phyloP scores from a whole-genome alignment of 1,139 yeast species.

The Protomyces lactucae-debilis region DNA sequence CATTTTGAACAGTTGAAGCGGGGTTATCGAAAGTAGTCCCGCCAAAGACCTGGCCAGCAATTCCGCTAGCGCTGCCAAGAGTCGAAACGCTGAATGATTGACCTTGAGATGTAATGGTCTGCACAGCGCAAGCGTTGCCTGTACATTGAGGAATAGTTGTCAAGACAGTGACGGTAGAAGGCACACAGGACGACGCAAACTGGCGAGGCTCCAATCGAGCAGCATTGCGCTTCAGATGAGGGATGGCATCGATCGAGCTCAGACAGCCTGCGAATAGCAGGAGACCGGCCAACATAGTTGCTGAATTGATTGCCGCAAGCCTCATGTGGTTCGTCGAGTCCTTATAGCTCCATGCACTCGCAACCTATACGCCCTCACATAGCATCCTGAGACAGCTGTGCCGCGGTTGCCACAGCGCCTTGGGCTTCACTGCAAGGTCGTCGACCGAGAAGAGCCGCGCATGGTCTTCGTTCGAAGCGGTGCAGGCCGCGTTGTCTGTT shows the following conservation, averaged over 20 bases:
- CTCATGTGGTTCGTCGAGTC: not conserved
- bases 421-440: too few relatives aligned
- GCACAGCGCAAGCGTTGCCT: constrained; percentile 5
- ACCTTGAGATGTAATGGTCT: constrained; percentile 22
- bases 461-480: not conserved
- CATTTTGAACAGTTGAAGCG: constrained; percentile 7
- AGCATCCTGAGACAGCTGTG: too few relatives aligned
- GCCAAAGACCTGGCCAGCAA: constrained; percentile 13
- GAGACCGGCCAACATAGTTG: not conserved
- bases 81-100: constrained; percentile 6
- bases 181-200: not conserved
- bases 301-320: not conserved
- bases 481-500: not conserved
- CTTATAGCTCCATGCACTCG: not conserved
- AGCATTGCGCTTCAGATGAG: not conserved
- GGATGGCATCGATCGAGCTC: not conserved
- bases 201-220: not conserved
- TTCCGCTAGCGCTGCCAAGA: not conserved
- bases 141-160: constrained; percentile 12
- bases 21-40: constrained; percentile 10
- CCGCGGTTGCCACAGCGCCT: too few relatives aligned
- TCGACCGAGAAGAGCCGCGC: too few relatives aligned
- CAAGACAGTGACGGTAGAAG: constrained; percentile 6
- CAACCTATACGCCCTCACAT: not conserved
- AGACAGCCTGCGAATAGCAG: not conserved